Evolutionary conservation across 208 protist genomes (phyloP).

Genomic region (Tetramitus jugosus): DNA sequence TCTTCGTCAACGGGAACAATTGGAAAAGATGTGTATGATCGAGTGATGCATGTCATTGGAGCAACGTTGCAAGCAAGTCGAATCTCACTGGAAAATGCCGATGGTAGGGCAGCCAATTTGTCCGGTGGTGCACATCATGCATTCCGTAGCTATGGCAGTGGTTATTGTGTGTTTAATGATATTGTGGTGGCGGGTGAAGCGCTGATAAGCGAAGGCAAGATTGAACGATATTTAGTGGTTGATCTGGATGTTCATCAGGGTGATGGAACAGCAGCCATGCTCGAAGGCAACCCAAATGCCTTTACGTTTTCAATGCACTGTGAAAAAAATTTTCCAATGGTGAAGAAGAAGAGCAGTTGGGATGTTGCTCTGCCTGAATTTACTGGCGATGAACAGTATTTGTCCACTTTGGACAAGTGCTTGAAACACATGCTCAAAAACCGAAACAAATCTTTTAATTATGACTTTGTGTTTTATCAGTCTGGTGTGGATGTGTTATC

Average conservation of each 20-base stretch:
- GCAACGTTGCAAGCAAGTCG: not conserved
- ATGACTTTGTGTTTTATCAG: slow-evolving; percentile 7
- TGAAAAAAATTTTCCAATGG: slow-evolving; percentile 26
- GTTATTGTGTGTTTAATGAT: slow-evolving; percentile 37
- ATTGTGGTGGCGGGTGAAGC: slow-evolving; percentile 18
- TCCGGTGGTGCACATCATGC: slow-evolving; percentile 34
- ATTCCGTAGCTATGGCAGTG: slow-evolving; percentile 27
- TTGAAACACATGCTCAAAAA: too few species aligned
- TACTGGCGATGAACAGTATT: slow-evolving; percentile 20
- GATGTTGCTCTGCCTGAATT: slow-evolving; percentile 26
- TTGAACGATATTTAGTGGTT: slow-evolving; percentile 19
- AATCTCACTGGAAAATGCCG: not conserved
- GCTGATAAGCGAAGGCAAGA: not conserved
- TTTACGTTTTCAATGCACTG: slow-evolving; percentile 33
- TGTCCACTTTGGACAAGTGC: not conserved
- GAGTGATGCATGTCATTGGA: not conserved
- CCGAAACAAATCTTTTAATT: too few species aligned
- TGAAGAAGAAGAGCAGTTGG: slow-evolving; percentile 15
- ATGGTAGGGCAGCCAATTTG: slow-evolving; percentile 5
- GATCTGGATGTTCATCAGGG: slow-evolving; percentile 40
- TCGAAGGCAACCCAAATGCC: not conserved
- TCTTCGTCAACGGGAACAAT: too few species aligned
- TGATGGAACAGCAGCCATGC: slow-evolving; percentile 21
- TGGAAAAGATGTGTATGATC: not conserved
- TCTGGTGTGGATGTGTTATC: not conserved